Evolutionary conservation across 495 filamentous ascomycete genomes (phyloP), one percentile per base, ranked within the genome.

Genomic region (Penicillium bialowiezense): DNA sequence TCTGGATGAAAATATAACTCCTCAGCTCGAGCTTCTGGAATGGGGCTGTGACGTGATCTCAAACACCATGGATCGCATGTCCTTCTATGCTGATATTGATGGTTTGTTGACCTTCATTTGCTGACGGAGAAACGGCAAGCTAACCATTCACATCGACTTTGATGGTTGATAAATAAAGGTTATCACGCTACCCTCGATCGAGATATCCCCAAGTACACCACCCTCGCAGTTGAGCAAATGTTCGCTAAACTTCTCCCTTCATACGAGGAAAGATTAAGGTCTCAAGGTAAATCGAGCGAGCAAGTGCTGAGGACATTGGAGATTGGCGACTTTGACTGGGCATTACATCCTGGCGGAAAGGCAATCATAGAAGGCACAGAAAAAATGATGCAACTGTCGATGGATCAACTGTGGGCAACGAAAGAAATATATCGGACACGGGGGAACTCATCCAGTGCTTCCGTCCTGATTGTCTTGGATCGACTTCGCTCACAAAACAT

Each of bases 381-480:
- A 59, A 62, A 65, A 31, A 8, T 71, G 83, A 15, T 50, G 69
- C 53, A 62, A 14, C 72, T 87, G 17, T 72, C 75, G 0, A 62
- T 78, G 1, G 74, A 82, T 54, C 77, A 84, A 48, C 73, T 86
- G 69, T 73, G 77, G 45, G 80, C 81, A 5, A 78, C 72, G 50
- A 81, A 83, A 49, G 80, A 84, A 49, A 77, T 79, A 47, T 86
- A 86, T 60, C 77, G 82, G 44, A 75, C 75, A 37, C 81, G 82
- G 53, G 82, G 82, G 4, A 86, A 86, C 58, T 80, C 76, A 37
- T 79, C 74, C 21, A 81, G 78, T 28, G 80, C 80, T 8, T 83
- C 80, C 7, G 78, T 86, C 18, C 68, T 86, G 74, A 6, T 41
- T 17, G 48, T 43, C 18, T 8, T 50, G 20, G 48, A 50, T 35